Evolutionary conservation across 208 protist genomes (phyloP).

Genomic region (Leishmania tarentolae): DNA sequence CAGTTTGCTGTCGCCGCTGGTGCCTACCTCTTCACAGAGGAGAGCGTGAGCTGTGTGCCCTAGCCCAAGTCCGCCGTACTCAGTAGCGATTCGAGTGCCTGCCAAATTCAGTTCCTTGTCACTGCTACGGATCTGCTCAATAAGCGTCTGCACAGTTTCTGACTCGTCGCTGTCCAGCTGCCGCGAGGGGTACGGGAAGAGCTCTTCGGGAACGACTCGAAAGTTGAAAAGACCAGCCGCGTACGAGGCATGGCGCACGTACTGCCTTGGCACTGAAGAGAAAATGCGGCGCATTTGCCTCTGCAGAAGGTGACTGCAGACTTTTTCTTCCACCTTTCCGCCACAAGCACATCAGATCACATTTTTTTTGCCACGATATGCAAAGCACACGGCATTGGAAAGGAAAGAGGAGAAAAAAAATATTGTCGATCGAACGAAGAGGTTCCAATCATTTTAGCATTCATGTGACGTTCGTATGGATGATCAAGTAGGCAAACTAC

Average conservation of each 20-base stretch:
- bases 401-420: not conserved
- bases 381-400: not conserved
- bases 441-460: not conserved
- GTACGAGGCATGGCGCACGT: conserved; percentile 63
- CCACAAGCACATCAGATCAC: not conserved
- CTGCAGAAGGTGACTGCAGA: conserved; percentile 3
- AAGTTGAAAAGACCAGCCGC: conserved; percentile 85
- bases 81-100: conserved; percentile 70
- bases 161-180: conserved; percentile 76
- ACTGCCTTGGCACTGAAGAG: conserved; percentile 17
- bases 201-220: conserved; percentile 66
- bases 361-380: not conserved
- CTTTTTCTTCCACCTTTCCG: not conserved
- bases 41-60: conserved; percentile 81
- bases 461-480: not conserved
- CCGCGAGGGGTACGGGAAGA: conserved; percentile 81
- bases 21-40: conserved; percentile 78
- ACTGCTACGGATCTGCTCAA: conserved; percentile 72
- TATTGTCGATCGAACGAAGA: not conserved
- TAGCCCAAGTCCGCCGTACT: conserved; percentile 86
- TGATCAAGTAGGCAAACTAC: not conserved
- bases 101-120: conserved; percentile 65
- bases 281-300: conserved; percentile 48
- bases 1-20: conserved; percentile 46
- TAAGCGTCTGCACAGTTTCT: conserved; percentile 75